Evolutionary conservation across 2,329 filamentous ascomycete genomes (phyloP), one percentile per base, ranked within the genome.

Genomic region (Hymenoscyphus repandus): DNA sequence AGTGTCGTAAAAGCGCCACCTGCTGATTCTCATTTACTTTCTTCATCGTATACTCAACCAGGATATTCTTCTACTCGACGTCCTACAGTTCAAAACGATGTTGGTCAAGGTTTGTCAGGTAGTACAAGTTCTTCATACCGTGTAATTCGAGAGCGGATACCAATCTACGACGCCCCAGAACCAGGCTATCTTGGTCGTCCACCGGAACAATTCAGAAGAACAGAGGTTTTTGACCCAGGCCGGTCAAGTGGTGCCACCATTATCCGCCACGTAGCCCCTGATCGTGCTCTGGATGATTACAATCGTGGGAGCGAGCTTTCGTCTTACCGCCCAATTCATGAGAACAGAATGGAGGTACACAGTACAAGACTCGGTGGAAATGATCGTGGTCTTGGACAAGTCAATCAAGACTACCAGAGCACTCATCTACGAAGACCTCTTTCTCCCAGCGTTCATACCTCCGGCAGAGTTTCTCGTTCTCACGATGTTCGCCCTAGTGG

Each of bases 41-140:
- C 56, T 38, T 40, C 53, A 17, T 60, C 58, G 20, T 56, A 52
- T 58, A 39, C 47, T 59, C 58, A 61, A 31, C 38, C 51, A 37
- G 54, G 48, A 51, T 46, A 56, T 50, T 53, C 52, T 36, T 37
- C 51, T 52, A 15, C 36, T 54, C 57, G 48, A 47, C 52, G 43
- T 42, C 39, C 52, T 39, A 49, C 46, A 43, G 38, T 50, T 38
- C 47, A 50, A 18, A 49, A 48, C 54, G 53, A 53, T 44, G 49
- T 55, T 49, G 50, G 50, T 55, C 59, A 64, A 63, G 59, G 61
- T 61, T 58, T 62, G 57, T 59, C 52, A 40, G 50, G 53, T 32
- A 47, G 52, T 42, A 49, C 50, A 37, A 53, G 51, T 45, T 32
- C 52, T 27, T 53, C 52, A 31, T 56, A 60, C 45, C 47, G 53